Evolutionary conservation across 306 rosid genomes (phyloP), one percentile per base, ranked within the genome.

Genomic region (Calophaca sinica): DNA sequence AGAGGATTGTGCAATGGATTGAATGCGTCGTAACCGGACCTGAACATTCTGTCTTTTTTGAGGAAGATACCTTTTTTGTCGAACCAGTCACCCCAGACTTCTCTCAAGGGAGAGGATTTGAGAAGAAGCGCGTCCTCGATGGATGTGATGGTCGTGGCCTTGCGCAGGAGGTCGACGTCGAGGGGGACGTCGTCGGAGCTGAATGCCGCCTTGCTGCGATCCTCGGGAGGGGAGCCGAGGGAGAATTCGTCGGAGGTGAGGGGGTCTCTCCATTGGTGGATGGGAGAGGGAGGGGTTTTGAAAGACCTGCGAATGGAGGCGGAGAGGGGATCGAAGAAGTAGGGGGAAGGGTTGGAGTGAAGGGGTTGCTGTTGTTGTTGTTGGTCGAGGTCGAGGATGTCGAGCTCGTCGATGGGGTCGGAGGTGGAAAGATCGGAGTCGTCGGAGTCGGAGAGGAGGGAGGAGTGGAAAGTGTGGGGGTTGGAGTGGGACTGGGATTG

Each of bases 21-120:
- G 49, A 94, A 8, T 15, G 48, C 69, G 78, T 85, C 97, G 52
- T 86, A 81, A 79, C 85, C 82, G 4, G 97, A 90, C 86, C 78
- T 88, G 20, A 94, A 90, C 97, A 92, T 92, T 81, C 75, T 82
- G 42, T 94, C 94, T 74, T 86, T 83, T 82, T 89, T 81, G 68
- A 94, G 54, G 50, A 90, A 88, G 1, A 81, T 83, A 52, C 85
- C 73, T 67, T 94, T 94, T 58, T 90, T 94, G 3, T 91, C 97
- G 38, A 94, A 94, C 98, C 97, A 91, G 4, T 90, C 89, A 14
- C 98, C 96, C 98, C 98, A 94, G 1, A 86, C 91, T 6, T 92
- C 80, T 46, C 99, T 86, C 5, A 94, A 46, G 3, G 92, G 93
- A 59, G 96, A 84, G 29, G 52, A 64, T 36, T 81, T 88, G 60